These are phyloP conservation scores for Syncephalis fuscata DNA, from an alignment of 371 early-diverging fungal genomes.

Conservation along the genomic window DNA sequence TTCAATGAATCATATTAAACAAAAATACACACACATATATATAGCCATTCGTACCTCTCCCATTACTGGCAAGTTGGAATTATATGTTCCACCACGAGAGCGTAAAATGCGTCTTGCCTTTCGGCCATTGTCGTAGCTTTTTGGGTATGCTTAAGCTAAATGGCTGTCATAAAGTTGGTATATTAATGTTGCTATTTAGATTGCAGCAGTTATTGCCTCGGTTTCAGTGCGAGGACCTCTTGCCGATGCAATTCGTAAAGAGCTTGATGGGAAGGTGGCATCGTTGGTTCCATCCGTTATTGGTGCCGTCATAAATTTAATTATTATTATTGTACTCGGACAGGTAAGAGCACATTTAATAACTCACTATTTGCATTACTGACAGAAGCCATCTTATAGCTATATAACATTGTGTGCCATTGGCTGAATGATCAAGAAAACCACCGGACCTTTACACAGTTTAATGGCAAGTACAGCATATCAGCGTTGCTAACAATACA, in stretches of 20 bases:
- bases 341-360: too few species aligned
- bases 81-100: conserved; percentile 17
- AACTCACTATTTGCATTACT: too few species aligned
- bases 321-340: conserved; percentile 13
- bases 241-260: background rate
- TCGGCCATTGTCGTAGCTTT: conserved; percentile 12
- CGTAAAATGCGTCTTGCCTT: conserved; percentile 8
- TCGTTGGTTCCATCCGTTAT: conserved; percentile 5
- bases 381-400: too few species aligned
- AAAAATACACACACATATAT: too few species aligned
- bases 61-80: conserved; percentile 25
- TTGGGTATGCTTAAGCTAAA: conserved; percentile 5
- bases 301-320: conserved; percentile 13
- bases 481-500: background rate
- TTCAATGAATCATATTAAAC: too few species aligned
- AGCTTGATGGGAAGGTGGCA: background rate
- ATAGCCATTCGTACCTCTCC: conserved; percentile 14
- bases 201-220: conserved; percentile 13
- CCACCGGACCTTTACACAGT: conserved; percentile 18
- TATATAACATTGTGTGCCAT: background rate
- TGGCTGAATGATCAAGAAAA: conserved; percentile 24
- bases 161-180: background rate
- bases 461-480: conserved; percentile 12
- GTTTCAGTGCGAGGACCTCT: conserved; percentile 9
- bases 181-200: conserved; percentile 3